Base-by-base conservation (phyloP, 2,329 filamentous ascomycete species). In the Fusarium bactridioides region DNA sequence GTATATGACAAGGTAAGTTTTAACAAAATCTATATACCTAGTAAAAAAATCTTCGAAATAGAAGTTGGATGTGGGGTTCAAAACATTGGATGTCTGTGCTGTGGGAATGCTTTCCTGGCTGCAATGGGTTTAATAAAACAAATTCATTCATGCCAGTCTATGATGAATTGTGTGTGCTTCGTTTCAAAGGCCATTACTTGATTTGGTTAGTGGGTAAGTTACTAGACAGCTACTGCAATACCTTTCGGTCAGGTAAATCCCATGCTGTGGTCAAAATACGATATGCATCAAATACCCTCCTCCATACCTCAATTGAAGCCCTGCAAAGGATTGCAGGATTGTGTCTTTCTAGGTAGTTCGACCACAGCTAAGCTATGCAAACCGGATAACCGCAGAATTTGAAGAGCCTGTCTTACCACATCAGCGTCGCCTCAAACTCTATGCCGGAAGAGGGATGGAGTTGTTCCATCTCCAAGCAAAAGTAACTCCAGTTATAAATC, bases 161-260 rank as follows among this genome's bases (percentile, higher is more conserved):
- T 33, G 41, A 60, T 45, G 21, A 54, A 58, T 48, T 57, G 38
- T 44, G 41, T 37, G 25, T 27, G 41, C 41, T 54, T 43, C 44
- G 70, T 72, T 73, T 64, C 71, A 65, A 71, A 51, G 41, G 59
- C 37, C 63, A 65, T 65, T 62, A 35, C 64, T 72, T 48, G n/a
- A 65, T 70, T 47, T 33, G 70, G 63, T 54, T 56, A 54, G 67
- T 41, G 27, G 48, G 29, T 25, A 25, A 25, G 25, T 18, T 41
- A 16, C 31, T 27, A 31, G 45, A n/a, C 37, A 48, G 12, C 41
- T 33, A 33, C 31, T 25, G 50, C 33, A 23, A 37, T 37, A 15
- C 18, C 23, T 44, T 44, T 57, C 31, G 40, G 38, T 37, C 59
- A 23, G 31, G 40, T 38, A 61, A 57, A 38, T 57, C 31, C 31